Evolutionary conservation across 192 early-diverging fungal genomes (phyloP), one percentile per base, ranked within the genome.

Genomic region (Haplosporangium gracile): DNA sequence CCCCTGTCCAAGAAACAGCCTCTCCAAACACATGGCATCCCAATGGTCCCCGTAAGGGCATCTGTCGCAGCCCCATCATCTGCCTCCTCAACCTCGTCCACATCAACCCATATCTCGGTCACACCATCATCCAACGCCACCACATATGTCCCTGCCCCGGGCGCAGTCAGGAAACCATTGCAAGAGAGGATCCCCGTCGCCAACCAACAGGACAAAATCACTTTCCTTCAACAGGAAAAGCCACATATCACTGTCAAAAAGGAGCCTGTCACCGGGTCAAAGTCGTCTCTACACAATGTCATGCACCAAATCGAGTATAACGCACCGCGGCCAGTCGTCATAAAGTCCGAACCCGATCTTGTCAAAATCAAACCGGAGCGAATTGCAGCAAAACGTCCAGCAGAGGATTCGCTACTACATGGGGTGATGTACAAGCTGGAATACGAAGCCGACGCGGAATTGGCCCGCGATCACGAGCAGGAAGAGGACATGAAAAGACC

Each of bases 401-500:
- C 53, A 57, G 34, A 57, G 11, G 13, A 32, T 15, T 39, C 38
- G 69, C 39, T 18, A 32, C 77, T 71, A 70, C 36, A 74, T 4
- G 65, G 43, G 8, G 24, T 26, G 29, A 16, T 32, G 22, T 40
- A 43, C 29, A 76, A 76, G 72, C 49, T 40, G 32, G 69, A 70
- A 36, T 29, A 0, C 72, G n/a, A 51, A 5, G 22, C 39, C 10
- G 76, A 39, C 10, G 38, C 39, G n/a, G 26, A 75, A 5, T 20
- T 51, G 68, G 74, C 74, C 8, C 53, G 45, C 4, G 15, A 4
- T 2, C 47, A 69, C 24, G 79, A 80, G 24, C 45, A 39, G 20
- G 79, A 74, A 1, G 60, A 68, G 63, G 68, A 80, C 2, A 38
- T 5, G 43, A 80, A 81, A 68, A 63, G 80, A 9, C 65, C 65